Evolutionary conservation across 805 yeast species (phyloP), one percentile per base, ranked within the genome.

Genomic region (Candida ascalaphidarum): DNA sequence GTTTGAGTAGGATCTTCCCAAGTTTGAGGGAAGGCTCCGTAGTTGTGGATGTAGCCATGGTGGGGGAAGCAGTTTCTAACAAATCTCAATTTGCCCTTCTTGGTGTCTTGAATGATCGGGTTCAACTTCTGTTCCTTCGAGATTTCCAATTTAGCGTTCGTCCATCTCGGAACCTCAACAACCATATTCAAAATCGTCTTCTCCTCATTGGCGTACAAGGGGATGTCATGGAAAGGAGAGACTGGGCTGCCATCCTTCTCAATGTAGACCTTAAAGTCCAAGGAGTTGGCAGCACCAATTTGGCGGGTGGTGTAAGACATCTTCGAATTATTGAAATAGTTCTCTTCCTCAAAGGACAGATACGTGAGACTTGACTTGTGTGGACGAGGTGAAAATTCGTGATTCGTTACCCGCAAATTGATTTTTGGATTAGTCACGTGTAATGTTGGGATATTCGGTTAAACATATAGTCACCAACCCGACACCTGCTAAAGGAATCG

Each of bases 161-260:
- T 58, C 86, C 89, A 81, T 33, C 88, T 62, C 27, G 70, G 68
- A 12, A 63, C 59, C 32, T 63, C 70, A 12, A 60, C 62, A 19
- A 63, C 52, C 65, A 62, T 65, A 48, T 49, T 61, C 23, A 41
- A 40, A 46, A 88, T 73, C 50, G 88, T 78, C 68, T 83, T 81
- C 53, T 83, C 88, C 57, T 85, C 83, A 63, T 89, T 92, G 48
- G 97, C 96, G 51, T 79, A 88, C 57, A 92, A 72, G 29, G 69
- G 69, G 30, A 62, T 58, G 43, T 62, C 69, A 55, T 92, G 98
- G 84, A 89, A 86, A 31, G 97, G 83, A 39, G 96, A 88, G 39
- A 92, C 76, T 45, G 88, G 85, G 67, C 85, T 81, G 34, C 97
- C 97, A 57, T 85, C 86, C 60, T 86, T 65, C 69, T 88, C 96